Conservation (phyloP, 2,329 filamentous ascomycete genomes). For the Xylariaceae sp. region DNA sequence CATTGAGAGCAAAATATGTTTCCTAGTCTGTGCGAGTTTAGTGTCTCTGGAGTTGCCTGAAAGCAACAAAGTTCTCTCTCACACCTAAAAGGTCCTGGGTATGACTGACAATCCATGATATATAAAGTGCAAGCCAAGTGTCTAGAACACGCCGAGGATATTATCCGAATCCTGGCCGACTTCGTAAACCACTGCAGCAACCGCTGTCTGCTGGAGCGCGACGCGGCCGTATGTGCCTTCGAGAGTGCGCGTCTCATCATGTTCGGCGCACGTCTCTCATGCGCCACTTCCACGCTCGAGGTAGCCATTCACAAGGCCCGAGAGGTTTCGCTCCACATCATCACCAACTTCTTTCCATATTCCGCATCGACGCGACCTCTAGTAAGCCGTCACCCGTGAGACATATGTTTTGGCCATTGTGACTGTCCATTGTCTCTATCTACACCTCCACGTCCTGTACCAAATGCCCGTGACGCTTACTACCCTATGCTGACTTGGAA, state of each 20-base stretch:
- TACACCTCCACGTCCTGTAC: neutral
- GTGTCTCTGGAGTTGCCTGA: neutral
- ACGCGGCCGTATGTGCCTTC: slow-evolving; percentile 52
- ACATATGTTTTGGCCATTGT: no score
- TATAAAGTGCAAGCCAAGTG: slow-evolving; percentile 41
- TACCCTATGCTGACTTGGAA: no score
- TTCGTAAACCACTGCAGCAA: slow-evolving; percentile 35
- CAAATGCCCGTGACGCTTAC: no score
- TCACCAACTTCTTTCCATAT: slow-evolving; percentile 37
- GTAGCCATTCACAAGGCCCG: slow-evolving; percentile 36
- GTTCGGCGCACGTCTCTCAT: slow-evolving; percentile 38
- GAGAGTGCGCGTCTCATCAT: slow-evolving; percentile 49
- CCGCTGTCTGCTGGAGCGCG: slow-evolving; percentile 45
- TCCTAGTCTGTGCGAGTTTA: neutral
- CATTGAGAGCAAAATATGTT: no score
- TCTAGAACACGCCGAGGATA: slow-evolving; percentile 48
- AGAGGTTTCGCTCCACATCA: slow-evolving; percentile 38
- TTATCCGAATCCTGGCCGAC: slow-evolving; percentile 45
- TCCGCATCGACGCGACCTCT: slow-evolving; percentile 41
- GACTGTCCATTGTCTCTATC: no score
- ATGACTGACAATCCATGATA: no score
- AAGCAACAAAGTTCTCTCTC: neutral
- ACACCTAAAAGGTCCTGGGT: no score
- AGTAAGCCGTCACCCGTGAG: slow-evolving; percentile 26
- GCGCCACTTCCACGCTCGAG: slow-evolving; percentile 33